phyloP scores from a whole-genome alignment of 1,284 basidiomycete genomes.

The Cutaneotrichosporon cutaneum region DNA sequence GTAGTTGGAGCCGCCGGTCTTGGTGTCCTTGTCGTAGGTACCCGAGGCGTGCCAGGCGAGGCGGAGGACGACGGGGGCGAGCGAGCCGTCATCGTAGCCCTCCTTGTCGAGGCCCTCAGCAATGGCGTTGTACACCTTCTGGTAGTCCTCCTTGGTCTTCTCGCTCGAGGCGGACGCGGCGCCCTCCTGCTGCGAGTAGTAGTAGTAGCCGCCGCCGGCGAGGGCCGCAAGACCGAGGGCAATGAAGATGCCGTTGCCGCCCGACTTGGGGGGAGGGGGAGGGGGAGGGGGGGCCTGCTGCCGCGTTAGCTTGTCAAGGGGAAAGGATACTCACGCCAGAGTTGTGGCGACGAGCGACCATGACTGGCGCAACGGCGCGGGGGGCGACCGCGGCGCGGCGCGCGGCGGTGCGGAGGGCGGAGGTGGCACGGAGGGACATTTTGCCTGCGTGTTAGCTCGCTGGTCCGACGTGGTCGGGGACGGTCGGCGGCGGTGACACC shows the following conservation, averaged over 20 bases:
- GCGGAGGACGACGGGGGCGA: conserved; percentile 85
- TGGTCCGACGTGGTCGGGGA: not conserved
- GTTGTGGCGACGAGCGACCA: conserved; percentile 36
- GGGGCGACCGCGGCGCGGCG: conserved; percentile 26
- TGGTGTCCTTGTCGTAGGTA: conserved; percentile 82
- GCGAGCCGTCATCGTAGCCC: conserved; percentile 87
- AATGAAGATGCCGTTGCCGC: conserved; percentile 33
- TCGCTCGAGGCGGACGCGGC: conserved; percentile 61
- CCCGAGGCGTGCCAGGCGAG: conserved; percentile 92
- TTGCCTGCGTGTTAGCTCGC: conserved; percentile 4
- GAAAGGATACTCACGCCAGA: conserved; percentile 33
- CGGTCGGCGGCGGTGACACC: not conserved
- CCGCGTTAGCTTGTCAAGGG: not conserved
- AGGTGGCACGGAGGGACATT: conserved; percentile 42
- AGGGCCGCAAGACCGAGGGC: conserved; percentile 38
- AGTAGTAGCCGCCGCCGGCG: conserved; percentile 49
- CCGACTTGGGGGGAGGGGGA: conserved; percentile 35
- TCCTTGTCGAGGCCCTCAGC: conserved; percentile 73
- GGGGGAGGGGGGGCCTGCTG: conserved; percentile 29
- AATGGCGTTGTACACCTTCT: conserved; percentile 88
- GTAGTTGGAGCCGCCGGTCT: conserved; percentile 85
- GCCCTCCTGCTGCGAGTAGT: conserved; percentile 42
- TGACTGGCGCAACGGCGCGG: conserved; percentile 23
- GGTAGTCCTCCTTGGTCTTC: conserved; percentile 66
- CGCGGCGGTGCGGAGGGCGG: conserved; percentile 34